phyloP scores from a whole-genome alignment of 2,329 filamentous ascomycete species.

The Decorospora gaudefroyi region DNA sequence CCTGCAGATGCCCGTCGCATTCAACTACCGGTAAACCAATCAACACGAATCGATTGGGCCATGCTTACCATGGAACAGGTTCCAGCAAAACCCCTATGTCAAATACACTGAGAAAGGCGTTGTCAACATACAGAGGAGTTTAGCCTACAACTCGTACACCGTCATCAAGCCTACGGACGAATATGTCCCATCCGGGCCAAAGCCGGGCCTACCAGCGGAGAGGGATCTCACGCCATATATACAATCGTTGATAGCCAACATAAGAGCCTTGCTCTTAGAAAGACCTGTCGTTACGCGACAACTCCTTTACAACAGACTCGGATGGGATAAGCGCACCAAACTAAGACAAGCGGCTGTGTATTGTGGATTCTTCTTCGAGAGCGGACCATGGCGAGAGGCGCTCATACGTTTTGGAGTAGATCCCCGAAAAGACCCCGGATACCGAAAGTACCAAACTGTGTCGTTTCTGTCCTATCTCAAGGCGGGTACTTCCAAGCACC shows the following conservation, averaged over 20 bases:
- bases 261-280: conserved; percentile 69
- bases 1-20: conserved; percentile 73
- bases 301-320: conserved; percentile 74
- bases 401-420: conserved; percentile 86
- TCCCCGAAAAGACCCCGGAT: conserved; percentile 75
- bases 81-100: conserved; percentile 83
- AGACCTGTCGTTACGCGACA: conserved; percentile 87
- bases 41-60: not conserved
- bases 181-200: conserved; percentile 63
- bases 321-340: conserved; percentile 56
- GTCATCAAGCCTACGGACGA: conserved; percentile 66
- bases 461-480: conserved; percentile 44
- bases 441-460: conserved; percentile 83
- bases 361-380: conserved; percentile 88
- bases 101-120: conserved; percentile 57
- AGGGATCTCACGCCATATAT: conserved; percentile 60
- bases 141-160: conserved; percentile 47
- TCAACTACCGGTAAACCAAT: conserved; percentile 61
- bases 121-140: conserved; percentile 36
- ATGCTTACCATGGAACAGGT: conserved; percentile 54
- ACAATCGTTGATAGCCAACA: conserved; percentile 64
- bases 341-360: conserved; percentile 80
- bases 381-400: conserved; percentile 88
- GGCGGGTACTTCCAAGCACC: conserved; percentile 32
- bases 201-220: conserved; percentile 60